Evolutionary conservation across 768 basidiomycete species (phyloP), one percentile per base, ranked within the genome.

Genomic region (Mycena chlorophos): DNA sequence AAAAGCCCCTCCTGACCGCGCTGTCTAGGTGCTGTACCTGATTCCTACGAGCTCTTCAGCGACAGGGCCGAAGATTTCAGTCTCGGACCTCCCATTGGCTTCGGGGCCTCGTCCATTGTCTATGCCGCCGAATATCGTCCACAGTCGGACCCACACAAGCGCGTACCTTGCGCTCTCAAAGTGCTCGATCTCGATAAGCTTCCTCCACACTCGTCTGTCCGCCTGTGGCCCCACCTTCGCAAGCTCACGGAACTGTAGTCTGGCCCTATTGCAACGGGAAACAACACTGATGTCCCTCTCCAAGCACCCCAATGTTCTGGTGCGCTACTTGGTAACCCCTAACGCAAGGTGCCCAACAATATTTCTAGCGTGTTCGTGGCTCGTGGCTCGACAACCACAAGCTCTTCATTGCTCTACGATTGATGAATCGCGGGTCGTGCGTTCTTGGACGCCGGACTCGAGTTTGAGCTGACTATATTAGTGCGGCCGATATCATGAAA

Each of bases 231-330:
- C n/a, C n/a, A n/a, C n/a, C n/a, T n/a, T n/a, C n/a, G n/a, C n/a
- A n/a, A n/a, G n/a, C n/a, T n/a, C n/a, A n/a, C n/a, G n/a, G n/a
- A n/a, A n/a, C n/a, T n/a, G n/a, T n/a, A 42, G 40, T 0, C 76
- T 93, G n/a, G 74, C 79, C 6, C 83, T 91, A 22, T 78, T 93
- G 17, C 86, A 87, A 63, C 80, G 90, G 48, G 93, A 96, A 72
- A 94, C 94, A 0, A 89, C 90, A 46, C 78, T 95, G 30, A 95
- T 95, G 93, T 92, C 91, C 2, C 80, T 95, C 4, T 89, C 86
- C 12, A 95, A 95, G 64, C 93, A 94, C 57, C 91, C 91, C n/a
- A 93, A 95, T 61, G 92, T 95, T 19, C 78, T 95, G 13, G n/a
- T n/a, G n/a, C n/a, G n/a, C n/a, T n/a, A n/a, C n/a, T n/a, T n/a